These are phyloP conservation scores for Botrytis porri DNA, from an alignment of 2,329 filamentous ascomycete species.

Conservation along the genomic window DNA sequence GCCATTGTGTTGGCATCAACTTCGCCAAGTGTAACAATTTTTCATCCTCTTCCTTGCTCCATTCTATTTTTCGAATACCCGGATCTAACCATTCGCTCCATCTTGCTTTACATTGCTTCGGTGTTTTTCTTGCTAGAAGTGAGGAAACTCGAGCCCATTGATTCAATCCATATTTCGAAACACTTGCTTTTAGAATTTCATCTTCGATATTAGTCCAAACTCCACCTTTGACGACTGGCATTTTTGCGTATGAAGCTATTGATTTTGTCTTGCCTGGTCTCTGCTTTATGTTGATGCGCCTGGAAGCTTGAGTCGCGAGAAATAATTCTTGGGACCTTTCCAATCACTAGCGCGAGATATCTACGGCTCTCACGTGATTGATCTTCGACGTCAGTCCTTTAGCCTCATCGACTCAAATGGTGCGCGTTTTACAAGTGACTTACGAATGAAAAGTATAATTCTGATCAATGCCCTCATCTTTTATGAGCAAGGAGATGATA, in stretches of 20 bases:
- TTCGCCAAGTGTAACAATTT: constrained; percentile 95
- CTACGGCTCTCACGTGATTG: neutral
- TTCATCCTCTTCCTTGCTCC: constrained; percentile 98
- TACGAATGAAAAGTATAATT: neutral
- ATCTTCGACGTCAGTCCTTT: neutral
- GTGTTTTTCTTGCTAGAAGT: constrained; percentile 91
- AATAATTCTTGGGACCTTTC: constrained; percentile 19
- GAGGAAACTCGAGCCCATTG: constrained; percentile 99
- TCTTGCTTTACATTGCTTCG: constrained; percentile 98
- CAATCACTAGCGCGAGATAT: constrained; percentile 7
- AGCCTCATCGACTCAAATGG: neutral
- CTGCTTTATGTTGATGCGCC: constrained; percentile 5
- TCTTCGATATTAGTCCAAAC: constrained; percentile 80
- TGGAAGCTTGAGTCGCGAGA: constrained; percentile 17
- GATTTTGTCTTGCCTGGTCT: constrained; percentile 14
- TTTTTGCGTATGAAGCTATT: constrained; percentile 40
- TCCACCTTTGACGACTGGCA: constrained; percentile 72
- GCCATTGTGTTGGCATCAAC: constrained; percentile 98
- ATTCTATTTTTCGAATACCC: constrained; percentile 97
- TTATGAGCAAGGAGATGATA: neutral
- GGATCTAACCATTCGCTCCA: constrained; percentile 99
- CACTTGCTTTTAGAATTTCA: constrained; percentile 86
- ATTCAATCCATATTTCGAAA: constrained; percentile 92
- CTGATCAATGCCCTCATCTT: neutral
- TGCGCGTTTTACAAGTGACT: neutral